phyloP scores from a whole-genome alignment of 108 stramenopile genomes.

The Skeletonema menzelii region DNA sequence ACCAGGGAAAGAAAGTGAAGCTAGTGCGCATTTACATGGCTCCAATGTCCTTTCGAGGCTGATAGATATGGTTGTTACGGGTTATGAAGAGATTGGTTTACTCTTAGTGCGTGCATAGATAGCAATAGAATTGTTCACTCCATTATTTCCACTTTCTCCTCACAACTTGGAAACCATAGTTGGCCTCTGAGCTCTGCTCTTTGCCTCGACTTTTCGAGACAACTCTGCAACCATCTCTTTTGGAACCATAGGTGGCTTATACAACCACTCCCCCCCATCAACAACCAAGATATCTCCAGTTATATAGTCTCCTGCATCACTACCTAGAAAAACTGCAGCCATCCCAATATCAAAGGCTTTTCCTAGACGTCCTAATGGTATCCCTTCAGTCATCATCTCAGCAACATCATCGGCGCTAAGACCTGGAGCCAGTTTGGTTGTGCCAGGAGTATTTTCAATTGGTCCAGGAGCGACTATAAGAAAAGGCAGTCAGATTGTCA shows the following conservation, averaged over 20 bases:
- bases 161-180: constrained; percentile 40
- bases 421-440: constrained; percentile 88
- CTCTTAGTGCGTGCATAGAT: too few relatives aligned
- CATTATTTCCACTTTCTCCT: neutral
- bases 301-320: constrained; percentile 61
- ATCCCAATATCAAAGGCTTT: constrained; percentile 79
- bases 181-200: constrained; percentile 55
- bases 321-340: constrained; percentile 75
- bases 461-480: constrained; percentile 88
- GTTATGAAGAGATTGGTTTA: too few relatives aligned
- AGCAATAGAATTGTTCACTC: too few relatives aligned
- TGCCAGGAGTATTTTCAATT: constrained; percentile 92
- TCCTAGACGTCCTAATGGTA: constrained; percentile 80
- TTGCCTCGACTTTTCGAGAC: constrained; percentile 69
- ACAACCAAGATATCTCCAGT: constrained; percentile 83
- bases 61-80: too few relatives aligned
- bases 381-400: constrained; percentile 63
- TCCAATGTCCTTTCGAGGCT: too few relatives aligned
- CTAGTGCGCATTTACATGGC: too few relatives aligned
- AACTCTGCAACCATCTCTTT: constrained; percentile 77
- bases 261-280: constrained; percentile 84
- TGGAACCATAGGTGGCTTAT: constrained; percentile 74
- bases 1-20: too few relatives aligned
- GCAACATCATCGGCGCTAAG: constrained; percentile 45
- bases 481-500: neutral